Base-by-base conservation (phyloP, 768 basidiomycete species). In the Tulasnella sp. region DNA sequence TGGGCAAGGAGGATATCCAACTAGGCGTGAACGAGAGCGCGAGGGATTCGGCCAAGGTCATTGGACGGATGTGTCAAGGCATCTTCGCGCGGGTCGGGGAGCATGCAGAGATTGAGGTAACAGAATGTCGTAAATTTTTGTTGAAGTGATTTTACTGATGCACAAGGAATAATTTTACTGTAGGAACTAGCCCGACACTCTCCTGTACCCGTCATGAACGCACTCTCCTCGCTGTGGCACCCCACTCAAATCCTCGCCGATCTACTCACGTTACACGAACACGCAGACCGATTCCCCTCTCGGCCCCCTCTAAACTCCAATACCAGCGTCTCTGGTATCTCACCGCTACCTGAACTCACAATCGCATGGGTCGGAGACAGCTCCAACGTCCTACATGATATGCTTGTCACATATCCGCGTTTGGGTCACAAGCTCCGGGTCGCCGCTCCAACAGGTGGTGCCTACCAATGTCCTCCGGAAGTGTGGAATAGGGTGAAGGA, bases 241-340 rank as follows among this genome's bases (percentile, higher is more conserved):
- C 96, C 96, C 2, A 93, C 92, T 0, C 96, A 99, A 68, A 82
- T 85, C 61, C 83, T 99, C 27, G 96, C 96, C 1, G 92, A 97
- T 74, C 70, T 98, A 3, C 75, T 98, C 62, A 93, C 93, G 0
- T 77, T 98, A 15, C 82, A 90, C 65, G 92, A 96, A 68, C 75
- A 82, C 60, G 77, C 78, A 0, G 73, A 79, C 63, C 70, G 79
- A 7, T 86, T 87, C 64, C 25, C 27, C 10, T 38, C 52, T 2
- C 41, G 19, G n/a, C 59, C 24, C 22, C 58, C 19, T 17, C 22
- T 2, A 41, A 56, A 24, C 29, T 41, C 48, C 0, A 46, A 49
- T 4, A n/a, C 5, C 21, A n/a, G 21, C 11, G n/a, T 48, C 46
- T 48, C 46, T 5, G 60, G 41, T 30, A 73, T 85, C 1, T 74